Percentiles rank a stretch among this genome's conserved stretches.
phyloP scores from a whole-genome alignment of 768 basidiomycete species.

The Calocybe cyanea region DNA sequence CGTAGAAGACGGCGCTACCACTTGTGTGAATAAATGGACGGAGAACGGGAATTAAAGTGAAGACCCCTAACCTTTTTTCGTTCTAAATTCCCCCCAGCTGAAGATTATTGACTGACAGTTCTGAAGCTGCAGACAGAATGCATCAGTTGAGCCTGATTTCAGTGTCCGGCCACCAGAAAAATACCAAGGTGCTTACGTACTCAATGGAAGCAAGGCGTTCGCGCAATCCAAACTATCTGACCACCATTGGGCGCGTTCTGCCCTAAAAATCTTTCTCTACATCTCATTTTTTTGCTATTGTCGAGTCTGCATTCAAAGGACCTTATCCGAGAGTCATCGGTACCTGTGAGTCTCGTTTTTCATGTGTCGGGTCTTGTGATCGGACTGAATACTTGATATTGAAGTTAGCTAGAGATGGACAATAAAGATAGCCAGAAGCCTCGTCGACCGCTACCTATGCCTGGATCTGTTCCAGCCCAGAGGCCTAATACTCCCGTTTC shows the following conservation, averaged over 20 bases:
- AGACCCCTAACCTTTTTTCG: no score
- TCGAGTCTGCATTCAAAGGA: not conserved
- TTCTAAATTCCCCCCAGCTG: no score
- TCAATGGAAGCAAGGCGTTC: not conserved
- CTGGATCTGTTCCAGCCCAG: constrained; percentile 32
- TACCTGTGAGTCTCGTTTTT: constrained; percentile 4
- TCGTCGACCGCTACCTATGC: constrained; percentile 46
- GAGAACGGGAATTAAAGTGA: no score
- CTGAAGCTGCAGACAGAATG: no score
- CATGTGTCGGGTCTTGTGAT: not conserved
- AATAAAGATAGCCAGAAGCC: constrained; percentile 38
- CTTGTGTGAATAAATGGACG: no score
- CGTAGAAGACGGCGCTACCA: no score
- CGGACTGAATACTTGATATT: not conserved
- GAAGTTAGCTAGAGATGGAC: constrained; percentile 37
- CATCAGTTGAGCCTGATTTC: no score
- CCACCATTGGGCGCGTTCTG: constrained; percentile 7
- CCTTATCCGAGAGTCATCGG: not conserved
- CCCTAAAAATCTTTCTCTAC: not conserved
- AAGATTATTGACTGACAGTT: no score
- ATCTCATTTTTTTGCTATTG: no score
- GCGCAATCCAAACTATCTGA: not conserved
- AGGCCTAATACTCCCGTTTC: constrained; percentile 39
- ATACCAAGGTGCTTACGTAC: constrained; percentile 15
- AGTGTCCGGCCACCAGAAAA: no score